Conservation (phyloP, 73 alveolate species). For the Paraurostyla sp. region DNA sequence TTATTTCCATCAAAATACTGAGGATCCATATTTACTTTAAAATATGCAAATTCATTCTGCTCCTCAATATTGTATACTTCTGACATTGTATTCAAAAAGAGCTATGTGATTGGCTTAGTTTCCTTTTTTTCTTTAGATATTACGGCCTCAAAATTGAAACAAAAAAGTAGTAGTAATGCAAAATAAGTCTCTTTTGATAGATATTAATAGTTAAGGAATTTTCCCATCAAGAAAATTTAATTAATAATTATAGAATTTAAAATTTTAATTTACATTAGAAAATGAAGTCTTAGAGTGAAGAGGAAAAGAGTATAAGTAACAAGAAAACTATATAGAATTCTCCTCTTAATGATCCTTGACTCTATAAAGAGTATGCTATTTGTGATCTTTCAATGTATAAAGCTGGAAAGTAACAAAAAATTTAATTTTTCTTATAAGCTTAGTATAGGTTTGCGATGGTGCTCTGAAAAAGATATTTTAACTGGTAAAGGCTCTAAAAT, state of each 20-base stretch:
- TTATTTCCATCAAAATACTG: neutral
- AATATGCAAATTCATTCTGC: neutral
- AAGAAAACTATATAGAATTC: neutral
- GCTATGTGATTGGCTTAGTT: neutral
- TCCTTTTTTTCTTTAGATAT: too few species aligned
- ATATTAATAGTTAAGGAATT: too few species aligned
- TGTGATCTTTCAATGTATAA: constrained; percentile 70
- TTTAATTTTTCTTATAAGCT: neutral
- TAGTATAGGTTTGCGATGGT: constrained; percentile 82
- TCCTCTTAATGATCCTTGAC: neutral
- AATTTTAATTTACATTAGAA: neutral
- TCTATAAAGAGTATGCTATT: constrained; percentile 75
- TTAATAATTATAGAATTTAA: too few species aligned
- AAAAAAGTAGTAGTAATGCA: too few species aligned
- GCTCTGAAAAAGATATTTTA: constrained; percentile 71
- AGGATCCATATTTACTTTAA: neutral
- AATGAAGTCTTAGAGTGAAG: neutral
- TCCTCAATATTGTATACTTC: neutral
- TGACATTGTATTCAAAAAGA: neutral
- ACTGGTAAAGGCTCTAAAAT: constrained; percentile 72
- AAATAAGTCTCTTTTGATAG: too few species aligned
- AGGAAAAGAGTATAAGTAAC: neutral
- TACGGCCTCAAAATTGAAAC: too few species aligned
- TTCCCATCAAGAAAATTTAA: too few species aligned
- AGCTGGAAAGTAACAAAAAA: constrained; percentile 71